These are phyloP conservation scores for Asclepias syriaca DNA, from an alignment of 257 asterid genomes.

Conservation along the genomic window DNA sequence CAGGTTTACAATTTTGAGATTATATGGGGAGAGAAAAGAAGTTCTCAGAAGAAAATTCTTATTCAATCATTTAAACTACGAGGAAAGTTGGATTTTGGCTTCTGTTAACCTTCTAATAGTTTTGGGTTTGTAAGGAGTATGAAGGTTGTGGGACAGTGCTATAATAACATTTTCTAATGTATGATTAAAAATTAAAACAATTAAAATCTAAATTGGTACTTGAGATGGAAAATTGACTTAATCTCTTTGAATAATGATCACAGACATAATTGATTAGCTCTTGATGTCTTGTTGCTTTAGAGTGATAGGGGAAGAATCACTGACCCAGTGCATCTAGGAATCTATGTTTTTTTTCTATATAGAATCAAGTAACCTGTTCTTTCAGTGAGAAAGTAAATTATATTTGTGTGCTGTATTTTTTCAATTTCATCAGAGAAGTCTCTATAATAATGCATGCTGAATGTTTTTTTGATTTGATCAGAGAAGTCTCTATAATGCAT, in stretches of 20 bases:
- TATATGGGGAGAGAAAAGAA: not conserved
- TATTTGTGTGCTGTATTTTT: constrained; percentile 3
- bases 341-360: not conserved
- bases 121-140: not conserved
- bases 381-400: not conserved
- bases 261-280: not conserved
- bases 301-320: not conserved
- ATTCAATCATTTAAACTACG: not conserved
- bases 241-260: not conserved
- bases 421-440: constrained; percentile 51
- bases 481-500: constrained; percentile 70
- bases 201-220: not conserved
- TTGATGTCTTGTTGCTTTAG: not conserved
- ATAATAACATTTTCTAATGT: not conserved
- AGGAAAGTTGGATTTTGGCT: not conserved
- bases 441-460: constrained; percentile 54
- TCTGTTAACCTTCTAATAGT: not conserved
- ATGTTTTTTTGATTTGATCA: constrained; percentile 27
- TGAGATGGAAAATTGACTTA: not conserved
- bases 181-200: not conserved
- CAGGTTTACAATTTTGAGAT: constrained; percentile 2
- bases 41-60: not conserved
- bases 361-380: not conserved
- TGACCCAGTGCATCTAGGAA: not conserved
- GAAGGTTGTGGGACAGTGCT: not conserved